Base-by-base conservation (phyloP, 306 rosid species). In the Hippophae tibetana region DNA sequence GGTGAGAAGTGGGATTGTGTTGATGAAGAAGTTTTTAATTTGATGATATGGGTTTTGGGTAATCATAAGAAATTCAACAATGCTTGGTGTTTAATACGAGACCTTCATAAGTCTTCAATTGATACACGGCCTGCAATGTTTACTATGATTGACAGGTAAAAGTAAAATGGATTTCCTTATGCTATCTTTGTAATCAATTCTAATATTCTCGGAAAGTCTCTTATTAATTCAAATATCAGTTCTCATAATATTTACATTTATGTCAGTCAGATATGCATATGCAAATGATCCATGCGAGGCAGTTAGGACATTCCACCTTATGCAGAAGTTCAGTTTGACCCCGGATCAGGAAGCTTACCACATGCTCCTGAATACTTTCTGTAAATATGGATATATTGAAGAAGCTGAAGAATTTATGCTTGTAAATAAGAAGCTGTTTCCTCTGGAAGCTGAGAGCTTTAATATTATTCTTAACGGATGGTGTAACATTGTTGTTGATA, bases 361-460 rank as follows among this genome's bases (percentile, higher is more conserved):
- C 69, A 63, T 71, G 11, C 82, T 88, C 55, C 64, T 90, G 68
- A 75, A 60, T 60, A 73, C 87, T 26, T 96, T 90, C 23, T 87
- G 96, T 75, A 76, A 67, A 56, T 62, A 85, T 65, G 96, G 87
- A 43, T 78, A 79, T 55, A 71, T 83, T 2, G 96, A 90, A 67
- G 95, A 90, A 75, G 98, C 96, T 27, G 95, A 90, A 83, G 97
- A 87, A 75, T 81, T 83, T 66, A 87, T 90, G 96, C 74, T 87
- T 31, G 70, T 71, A 42, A 81, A 81, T 65, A 82, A 76, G 79
- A 90, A 87, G 77, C 84, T 87, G 56, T 87, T 87, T 69, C 87
- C 92, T 6, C 79, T 90, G 49, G 83, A 83, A 45, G 78, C 71
- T 0, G 64, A 74, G 76, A 57, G 87, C 71, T 87, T 90, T 52